Conservation (phyloP, 2,329 filamentous ascomycete genomes). For the Venturia carpophila region DNA sequence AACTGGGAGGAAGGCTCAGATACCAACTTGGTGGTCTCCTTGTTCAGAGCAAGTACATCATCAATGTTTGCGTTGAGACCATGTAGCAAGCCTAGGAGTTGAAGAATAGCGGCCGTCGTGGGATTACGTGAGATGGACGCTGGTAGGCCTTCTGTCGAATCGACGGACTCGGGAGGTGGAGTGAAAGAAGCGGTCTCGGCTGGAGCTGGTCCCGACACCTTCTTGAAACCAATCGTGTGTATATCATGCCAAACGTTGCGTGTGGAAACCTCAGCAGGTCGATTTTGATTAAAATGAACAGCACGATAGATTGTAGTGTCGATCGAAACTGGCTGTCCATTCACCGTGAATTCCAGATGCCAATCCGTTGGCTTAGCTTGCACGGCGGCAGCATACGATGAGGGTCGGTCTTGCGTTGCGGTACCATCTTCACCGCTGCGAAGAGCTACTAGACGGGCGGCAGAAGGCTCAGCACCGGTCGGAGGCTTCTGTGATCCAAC, state of each 20-base stretch:
- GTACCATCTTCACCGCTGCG: background rate
- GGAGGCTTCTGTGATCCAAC: conserved; percentile 44
- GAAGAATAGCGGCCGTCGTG: conserved; percentile 77
- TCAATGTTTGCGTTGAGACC: conserved; percentile 89
- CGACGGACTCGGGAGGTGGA: conserved; percentile 41
- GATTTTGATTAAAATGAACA: conserved; percentile 63
- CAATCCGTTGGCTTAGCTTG: conserved; percentile 80
- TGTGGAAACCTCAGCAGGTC: conserved; percentile 56
- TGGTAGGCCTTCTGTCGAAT: conserved; percentile 57
- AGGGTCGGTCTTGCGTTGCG: conserved; percentile 44
- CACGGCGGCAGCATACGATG: conserved; percentile 79
- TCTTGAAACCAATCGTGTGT: conserved; percentile 86
- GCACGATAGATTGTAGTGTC: conserved; percentile 96
- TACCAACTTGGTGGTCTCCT: conserved; percentile 61
- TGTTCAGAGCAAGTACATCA: conserved; percentile 75
- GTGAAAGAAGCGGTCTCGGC: conserved; percentile 57
- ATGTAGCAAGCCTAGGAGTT: conserved; percentile 81
- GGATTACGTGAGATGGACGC: conserved; percentile 75
- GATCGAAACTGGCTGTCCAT: conserved; percentile 73
- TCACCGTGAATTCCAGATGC: conserved; percentile 93
- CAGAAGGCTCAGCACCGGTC: conserved; percentile 26
- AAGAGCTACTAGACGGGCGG: conserved; percentile 21
- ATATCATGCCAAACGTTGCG: conserved; percentile 84
- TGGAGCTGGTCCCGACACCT: conserved; percentile 74
- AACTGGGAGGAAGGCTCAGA: conserved; percentile 85